Base-by-base conservation (phyloP, 2,329 filamentous ascomycete genomes). In the Scedosporium minutisporum region DNA sequence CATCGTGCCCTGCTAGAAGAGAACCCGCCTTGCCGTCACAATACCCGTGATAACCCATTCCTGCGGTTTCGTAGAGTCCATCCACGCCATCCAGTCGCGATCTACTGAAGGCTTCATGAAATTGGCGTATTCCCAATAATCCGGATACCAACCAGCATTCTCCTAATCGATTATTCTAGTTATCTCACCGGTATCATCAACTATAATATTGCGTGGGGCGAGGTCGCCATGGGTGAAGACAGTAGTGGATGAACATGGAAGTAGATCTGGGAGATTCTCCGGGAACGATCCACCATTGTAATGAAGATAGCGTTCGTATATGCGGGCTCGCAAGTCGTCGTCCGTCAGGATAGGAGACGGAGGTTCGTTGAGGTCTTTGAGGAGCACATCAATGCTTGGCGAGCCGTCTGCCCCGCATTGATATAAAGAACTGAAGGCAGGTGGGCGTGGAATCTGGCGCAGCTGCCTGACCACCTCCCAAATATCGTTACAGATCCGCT, bases 201-300 rank as follows among this genome's bases (percentile, higher is more conserved):
- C 63, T 33, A 68, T 65, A 58, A 68, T 67, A 53, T 66, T 67
- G 29, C 63, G 61, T 4, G 65, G 66, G 14, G 29, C 21, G 27
- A 68, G 63, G 53, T 68, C 65, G 38, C 63, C 65, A 60, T 68
- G 65, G 10, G 66, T 64, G 58, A 68, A 68, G 63, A 66, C 63
- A 9, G 57, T 64, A 25, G 23, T 57, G 51, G 55, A 61, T 57
- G 58, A 62, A 16, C 55, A 23, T 38, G 55, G 55, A 57, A 57
- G 55, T 33, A 57, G 3, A 16, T 27, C 27, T 33, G 25, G 55
- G 25, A 57, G 55, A 57, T 57, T 29, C 16, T 57, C 55, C 29
- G 55, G 55, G 27, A 16, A 57, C 38, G 55, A 57, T 29, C 25
- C 25, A 27, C 55, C 55, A 23, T 57, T 57, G n/a, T 18, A n/a